These are phyloP conservation scores for Chaetomium strumarium DNA, from an alignment of 2,329 filamentous ascomycete species.

Conservation along the genomic window DNA sequence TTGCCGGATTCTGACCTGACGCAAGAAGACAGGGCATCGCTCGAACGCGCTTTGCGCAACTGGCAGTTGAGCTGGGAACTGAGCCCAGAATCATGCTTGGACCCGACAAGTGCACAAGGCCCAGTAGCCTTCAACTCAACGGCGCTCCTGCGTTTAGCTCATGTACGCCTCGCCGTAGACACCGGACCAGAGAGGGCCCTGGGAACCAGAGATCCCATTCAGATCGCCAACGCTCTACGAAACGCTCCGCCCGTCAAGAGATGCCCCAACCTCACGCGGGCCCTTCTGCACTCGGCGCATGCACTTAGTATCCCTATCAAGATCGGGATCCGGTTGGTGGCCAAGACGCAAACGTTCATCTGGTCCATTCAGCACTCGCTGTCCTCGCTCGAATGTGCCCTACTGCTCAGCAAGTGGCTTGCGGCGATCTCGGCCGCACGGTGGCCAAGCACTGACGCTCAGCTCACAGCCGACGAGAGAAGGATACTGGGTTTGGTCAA, in stretches of 20 bases:
- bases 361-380: conserved; percentile 52
- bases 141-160: conserved; percentile 28
- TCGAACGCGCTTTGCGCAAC: conserved; percentile 41
- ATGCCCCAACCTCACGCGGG: conserved; percentile 41
- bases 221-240: conserved; percentile 40
- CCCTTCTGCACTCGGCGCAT: conserved; percentile 47
- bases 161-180: conserved; percentile 33
- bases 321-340: conserved; percentile 47
- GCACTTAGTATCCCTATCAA: conserved; percentile 49
- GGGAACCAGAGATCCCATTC: conserved; percentile 39
- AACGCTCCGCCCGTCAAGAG: conserved; percentile 37
- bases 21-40: conserved; percentile 36
- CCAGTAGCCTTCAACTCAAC: conserved; percentile 46
- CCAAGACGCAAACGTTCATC: conserved; percentile 46
- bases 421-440: conserved; percentile 8
- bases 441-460: background rate
- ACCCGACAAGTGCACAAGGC: conserved; percentile 46
- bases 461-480: conserved; percentile 8
- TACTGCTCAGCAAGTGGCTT: conserved; percentile 41
- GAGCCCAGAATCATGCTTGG: conserved; percentile 46
- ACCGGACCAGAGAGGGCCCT: conserved; percentile 41
- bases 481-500: conserved; percentile 12
- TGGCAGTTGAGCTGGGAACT: conserved; percentile 50
- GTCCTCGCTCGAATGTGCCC: conserved; percentile 47
- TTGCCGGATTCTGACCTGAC: conserved; percentile 31